phyloP scores from a whole-genome alignment of 345 rosid species.

The Raphanus raphanistrum region DNA sequence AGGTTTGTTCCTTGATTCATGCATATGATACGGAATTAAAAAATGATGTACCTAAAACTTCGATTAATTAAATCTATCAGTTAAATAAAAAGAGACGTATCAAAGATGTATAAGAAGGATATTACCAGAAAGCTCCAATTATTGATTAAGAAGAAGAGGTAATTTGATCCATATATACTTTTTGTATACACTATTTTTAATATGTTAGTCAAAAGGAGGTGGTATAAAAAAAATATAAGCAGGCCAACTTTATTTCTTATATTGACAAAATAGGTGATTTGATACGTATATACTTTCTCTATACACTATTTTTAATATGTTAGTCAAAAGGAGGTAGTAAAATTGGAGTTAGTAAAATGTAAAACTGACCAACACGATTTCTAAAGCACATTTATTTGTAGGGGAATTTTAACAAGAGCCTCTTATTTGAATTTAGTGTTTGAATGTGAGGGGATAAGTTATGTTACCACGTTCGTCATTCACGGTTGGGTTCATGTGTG shows the following conservation, averaged over 20 bases:
- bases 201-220: slow-evolving; percentile 2
- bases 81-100: not conserved
- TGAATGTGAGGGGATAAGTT: not conserved
- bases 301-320: not conserved
- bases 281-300: slow-evolving; percentile 5
- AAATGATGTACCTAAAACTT: not conserved
- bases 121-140: slow-evolving; percentile 17
- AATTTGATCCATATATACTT: slow-evolving; percentile 5
- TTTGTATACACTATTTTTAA: not conserved
- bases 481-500: not conserved
- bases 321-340: slow-evolving; percentile 15
- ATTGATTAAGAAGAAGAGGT: slow-evolving; percentile 25
- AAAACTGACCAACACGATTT: not conserved
- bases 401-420: no score
- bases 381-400: no score
- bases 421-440: not conserved
- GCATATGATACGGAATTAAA: not conserved
- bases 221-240: not conserved
- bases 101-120: not conserved
- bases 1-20: not conserved
- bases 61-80: not conserved
- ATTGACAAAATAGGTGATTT: slow-evolving; percentile 1
- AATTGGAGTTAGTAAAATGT: not conserved
- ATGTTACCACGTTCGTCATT: not conserved
- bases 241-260: not conserved